Conservation (phyloP, 257 asterid species). For the Buddleja alternifolia region DNA sequence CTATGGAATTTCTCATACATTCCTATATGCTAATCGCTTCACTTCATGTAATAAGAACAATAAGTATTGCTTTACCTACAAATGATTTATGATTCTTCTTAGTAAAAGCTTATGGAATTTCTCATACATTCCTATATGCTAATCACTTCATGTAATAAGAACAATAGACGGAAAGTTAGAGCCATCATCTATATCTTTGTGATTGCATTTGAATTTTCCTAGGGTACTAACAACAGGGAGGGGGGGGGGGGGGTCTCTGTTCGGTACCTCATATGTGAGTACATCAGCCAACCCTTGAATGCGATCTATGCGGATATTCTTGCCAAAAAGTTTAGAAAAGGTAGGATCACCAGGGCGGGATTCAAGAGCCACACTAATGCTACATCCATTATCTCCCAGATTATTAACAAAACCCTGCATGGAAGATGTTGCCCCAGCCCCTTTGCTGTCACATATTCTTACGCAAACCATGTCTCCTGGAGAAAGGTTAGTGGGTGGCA, state of each 20-base stretch:
- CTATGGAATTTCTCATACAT: neutral
- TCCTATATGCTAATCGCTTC: neutral
- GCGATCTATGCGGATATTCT: conserved; percentile 89
- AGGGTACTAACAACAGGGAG: neutral
- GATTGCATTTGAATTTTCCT: neutral
- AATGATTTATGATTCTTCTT: neutral
- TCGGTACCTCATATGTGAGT: conserved; percentile 85
- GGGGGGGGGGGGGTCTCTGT: neutral
- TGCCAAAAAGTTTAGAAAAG: conserved; percentile 86
- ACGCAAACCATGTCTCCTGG: conserved; percentile 99
- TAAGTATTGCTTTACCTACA: conserved; percentile 4
- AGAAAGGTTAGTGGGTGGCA: conserved; percentile 94
- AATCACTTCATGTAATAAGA: conserved; percentile 1
- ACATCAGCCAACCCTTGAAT: conserved; percentile 95
- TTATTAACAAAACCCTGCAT: conserved; percentile 91
- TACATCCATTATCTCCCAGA: conserved; percentile 92
- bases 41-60: neutral
- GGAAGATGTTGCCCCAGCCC: conserved; percentile 91
- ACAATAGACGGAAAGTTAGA: neutral
- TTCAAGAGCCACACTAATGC: conserved; percentile 90
- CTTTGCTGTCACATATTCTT: conserved; percentile 83
- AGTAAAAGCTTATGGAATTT: neutral
- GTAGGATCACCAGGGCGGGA: conserved; percentile 95
- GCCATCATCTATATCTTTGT: neutral
- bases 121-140: neutral